Conservation (phyloP, 1,139 yeast genomes). For the Suhomyces bolitotheri region DNA sequence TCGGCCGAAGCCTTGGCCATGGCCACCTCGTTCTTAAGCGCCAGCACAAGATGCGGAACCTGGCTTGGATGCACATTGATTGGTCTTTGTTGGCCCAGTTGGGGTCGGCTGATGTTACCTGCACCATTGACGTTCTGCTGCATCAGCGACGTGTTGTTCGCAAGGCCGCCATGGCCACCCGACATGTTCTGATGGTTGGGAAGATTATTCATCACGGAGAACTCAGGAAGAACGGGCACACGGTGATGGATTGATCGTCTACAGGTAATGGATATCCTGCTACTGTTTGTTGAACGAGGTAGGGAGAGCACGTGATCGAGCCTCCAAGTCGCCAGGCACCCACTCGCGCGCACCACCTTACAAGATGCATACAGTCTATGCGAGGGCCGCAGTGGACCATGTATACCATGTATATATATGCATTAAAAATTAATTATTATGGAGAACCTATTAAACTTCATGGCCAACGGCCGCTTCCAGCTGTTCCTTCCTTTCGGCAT, state of each 20-base stretch:
- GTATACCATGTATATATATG: no score
- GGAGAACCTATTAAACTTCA: conserved; percentile 1
- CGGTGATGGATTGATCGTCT: neutral
- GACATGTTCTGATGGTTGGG: conserved; percentile 9
- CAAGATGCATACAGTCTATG: no score
- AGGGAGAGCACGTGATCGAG: no score
- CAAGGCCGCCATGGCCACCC: conserved; percentile 6
- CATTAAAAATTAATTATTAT: conserved; percentile 1
- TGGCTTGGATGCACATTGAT: conserved; percentile 52
- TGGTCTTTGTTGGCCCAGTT: conserved; percentile 17
- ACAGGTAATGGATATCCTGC: no score
- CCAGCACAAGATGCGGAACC: conserved; percentile 60
- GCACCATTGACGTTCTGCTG: conserved; percentile 4
- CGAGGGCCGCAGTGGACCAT: no score
- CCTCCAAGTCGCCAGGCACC: no score
- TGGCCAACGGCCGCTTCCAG: conserved; percentile 7
- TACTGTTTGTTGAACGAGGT: no score
- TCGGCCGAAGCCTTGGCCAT: conserved; percentile 55
- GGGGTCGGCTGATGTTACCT: conserved; percentile 5
- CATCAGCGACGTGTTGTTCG: conserved; percentile 1
- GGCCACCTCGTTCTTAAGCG: conserved; percentile 60
- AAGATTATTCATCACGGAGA: conserved; percentile 11
- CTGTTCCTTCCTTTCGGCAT: conserved; percentile 1
- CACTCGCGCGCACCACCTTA: no score
- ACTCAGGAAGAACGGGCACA: neutral